Base-by-base conservation (phyloP, 2,329 filamentous ascomycete species). In the Aspergillus pseudoviridinutans region DNA sequence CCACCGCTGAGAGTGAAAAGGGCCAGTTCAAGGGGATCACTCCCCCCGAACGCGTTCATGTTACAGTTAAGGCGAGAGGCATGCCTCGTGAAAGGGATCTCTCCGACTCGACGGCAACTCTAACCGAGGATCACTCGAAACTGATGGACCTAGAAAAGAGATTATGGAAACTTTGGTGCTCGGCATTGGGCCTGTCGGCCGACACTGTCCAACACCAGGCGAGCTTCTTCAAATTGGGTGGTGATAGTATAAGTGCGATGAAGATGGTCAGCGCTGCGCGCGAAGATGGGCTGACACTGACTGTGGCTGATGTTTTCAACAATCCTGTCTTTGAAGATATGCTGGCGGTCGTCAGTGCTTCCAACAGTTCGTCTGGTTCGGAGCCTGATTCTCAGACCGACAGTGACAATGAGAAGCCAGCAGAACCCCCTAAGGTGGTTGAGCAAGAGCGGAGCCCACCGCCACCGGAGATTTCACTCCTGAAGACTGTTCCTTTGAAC, bases 301-400 rank as follows among this genome's bases (percentile, higher is more conserved):
- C 75, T 6, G 75, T 79, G 20, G 74, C 74, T 4, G 75, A 78
- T 61, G 72, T 78, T 42, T 79, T 79, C 68, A 68, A 70, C 46
- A 73, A 77, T 54, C 74, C 73, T 25, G 66, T 74, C 0, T 76
- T 77, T 47, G 71, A 72, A 52, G 72, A 76, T 49, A 75, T 76
- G 74, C 59, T 74, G 32, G 61, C 66, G 3, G 65, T 68, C 50
- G 59, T 73, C 51, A 68, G 62, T 24, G 63, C 63, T 2, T 64
- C 65, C 20, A 66, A 53, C 22, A 62, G 56, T 44, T 56, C 57
- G 38, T 50, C 50, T 28, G 62, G 53, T 8, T 60, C 63, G 6
- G 61, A 62, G 4, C 53, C 64, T n/a, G 63, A 66, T 25, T 61
- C 62, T 20, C 63, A 66, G 24, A 60, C 55, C 10, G 54, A 57